Evolutionary conservation across 73 alveolate genomes (phyloP).

Genomic region (Paramecium caudatum): DNA sequence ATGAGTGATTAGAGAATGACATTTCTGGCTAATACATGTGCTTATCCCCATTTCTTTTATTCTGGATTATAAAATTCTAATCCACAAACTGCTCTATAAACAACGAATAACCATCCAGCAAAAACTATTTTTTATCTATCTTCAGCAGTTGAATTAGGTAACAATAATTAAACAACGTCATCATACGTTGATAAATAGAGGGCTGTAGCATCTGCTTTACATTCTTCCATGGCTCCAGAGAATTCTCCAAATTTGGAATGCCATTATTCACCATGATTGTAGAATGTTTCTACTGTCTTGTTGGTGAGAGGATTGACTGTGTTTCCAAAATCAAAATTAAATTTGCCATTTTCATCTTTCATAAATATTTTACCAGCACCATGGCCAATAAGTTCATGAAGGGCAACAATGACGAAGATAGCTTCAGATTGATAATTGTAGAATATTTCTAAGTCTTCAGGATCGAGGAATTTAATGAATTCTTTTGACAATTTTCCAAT

Average conservation of each 20-base stretch:
- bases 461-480: slow-evolving; percentile 81
- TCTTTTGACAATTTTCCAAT: slow-evolving; percentile 33
- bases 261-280: slow-evolving; percentile 91
- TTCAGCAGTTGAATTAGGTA: slow-evolving; percentile 59
- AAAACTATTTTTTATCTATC: slow-evolving; percentile 81
- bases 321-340: slow-evolving; percentile 81
- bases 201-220: slow-evolving; percentile 95
- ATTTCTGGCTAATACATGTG: slow-evolving; percentile 82
- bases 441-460: slow-evolving; percentile 82
- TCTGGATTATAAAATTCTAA: slow-evolving; percentile 81
- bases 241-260: slow-evolving; percentile 89
- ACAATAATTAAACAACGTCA: slow-evolving; percentile 58
- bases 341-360: slow-evolving; percentile 83
- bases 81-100: slow-evolving; percentile 81
- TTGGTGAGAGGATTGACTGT: slow-evolving; percentile 92
- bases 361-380: slow-evolving; percentile 93
- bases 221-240: slow-evolving; percentile 92
- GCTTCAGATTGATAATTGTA: slow-evolving; percentile 81
- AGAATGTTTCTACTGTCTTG: slow-evolving; percentile 84
- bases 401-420: slow-evolving; percentile 85
- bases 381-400: slow-evolving; percentile 96
- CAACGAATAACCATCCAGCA: slow-evolving; percentile 82
- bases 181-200: slow-evolving; percentile 89
- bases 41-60: slow-evolving; percentile 86
- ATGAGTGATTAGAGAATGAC: slow-evolving; percentile 79